These are phyloP conservation scores for Oryza nivara DNA, from an alignment of 176 grass and related monocot species.

Conservation along the genomic window DNA sequence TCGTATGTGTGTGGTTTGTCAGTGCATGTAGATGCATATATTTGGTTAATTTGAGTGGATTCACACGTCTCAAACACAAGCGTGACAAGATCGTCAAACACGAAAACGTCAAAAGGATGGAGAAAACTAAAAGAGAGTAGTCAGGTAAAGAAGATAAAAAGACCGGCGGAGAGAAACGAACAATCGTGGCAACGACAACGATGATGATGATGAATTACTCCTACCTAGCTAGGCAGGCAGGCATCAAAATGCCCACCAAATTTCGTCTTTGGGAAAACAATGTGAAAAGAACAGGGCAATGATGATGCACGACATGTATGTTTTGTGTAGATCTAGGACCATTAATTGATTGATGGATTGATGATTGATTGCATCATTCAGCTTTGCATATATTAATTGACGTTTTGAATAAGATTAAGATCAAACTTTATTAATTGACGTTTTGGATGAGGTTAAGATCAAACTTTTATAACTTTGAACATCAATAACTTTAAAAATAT, in stretches of 20 bases:
- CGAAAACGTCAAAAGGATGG: background rate
- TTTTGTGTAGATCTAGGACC: background rate
- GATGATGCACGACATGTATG: background rate
- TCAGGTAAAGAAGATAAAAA: background rate
- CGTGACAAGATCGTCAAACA: background rate
- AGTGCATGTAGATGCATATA: background rate
- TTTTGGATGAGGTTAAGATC: too few relatives aligned
- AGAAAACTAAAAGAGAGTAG: background rate
- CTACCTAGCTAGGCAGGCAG: background rate
- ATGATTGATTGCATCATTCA: background rate
- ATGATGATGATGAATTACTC: background rate
- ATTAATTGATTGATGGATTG: background rate
- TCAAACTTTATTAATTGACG: too few relatives aligned
- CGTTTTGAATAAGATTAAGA: too few relatives aligned
- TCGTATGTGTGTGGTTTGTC: background rate
- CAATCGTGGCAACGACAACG: background rate
- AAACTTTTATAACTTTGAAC: too few relatives aligned
- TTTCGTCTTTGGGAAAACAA: background rate
- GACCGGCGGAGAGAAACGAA: background rate
- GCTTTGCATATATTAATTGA: background rate
- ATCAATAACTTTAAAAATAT: too few relatives aligned
- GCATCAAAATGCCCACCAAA: background rate
- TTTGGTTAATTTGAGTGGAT: background rate
- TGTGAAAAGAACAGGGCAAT: slow-evolving; percentile 6
- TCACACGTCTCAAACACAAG: background rate